These are phyloP conservation scores for Ceratocystis destructans DNA, from an alignment of 2,329 filamentous ascomycete species.

Conservation along the genomic window DNA sequence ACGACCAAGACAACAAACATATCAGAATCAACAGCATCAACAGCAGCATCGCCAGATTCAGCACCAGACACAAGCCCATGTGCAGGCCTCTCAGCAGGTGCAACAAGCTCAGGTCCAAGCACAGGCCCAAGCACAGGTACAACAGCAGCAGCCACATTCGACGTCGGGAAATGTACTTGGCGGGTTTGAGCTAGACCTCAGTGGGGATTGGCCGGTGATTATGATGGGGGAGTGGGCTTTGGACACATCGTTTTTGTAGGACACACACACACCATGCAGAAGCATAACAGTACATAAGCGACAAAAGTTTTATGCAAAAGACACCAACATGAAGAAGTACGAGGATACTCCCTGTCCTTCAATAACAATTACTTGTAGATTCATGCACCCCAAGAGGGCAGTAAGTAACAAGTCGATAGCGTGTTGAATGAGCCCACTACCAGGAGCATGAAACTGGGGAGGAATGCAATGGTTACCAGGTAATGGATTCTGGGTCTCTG, in stretches of 20 bases:
- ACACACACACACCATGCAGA: no score
- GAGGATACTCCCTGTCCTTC: no score
- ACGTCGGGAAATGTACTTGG: not conserved
- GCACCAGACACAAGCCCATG: not conserved
- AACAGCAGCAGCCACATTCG: not conserved
- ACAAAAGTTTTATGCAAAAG: no score
- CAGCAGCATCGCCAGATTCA: slow-evolving; percentile 1
- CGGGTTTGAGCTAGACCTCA: slow-evolving; percentile 14
- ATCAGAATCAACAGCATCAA: not conserved
- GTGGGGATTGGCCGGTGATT: slow-evolving; percentile 15
- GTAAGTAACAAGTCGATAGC: no score
- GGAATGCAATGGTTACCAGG: no score
- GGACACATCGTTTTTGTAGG: slow-evolving; percentile 16
- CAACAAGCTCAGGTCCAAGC: not conserved
- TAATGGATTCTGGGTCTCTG: no score
- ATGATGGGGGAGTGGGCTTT: slow-evolving; percentile 19
- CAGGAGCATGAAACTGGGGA: no score
- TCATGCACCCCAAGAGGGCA: no score
- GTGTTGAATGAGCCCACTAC: no score
- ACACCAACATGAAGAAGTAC: no score
- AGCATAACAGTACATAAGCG: no score
- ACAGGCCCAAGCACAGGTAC: not conserved
- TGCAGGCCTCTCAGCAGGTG: not conserved
- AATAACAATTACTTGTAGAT: no score
- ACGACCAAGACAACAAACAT: not conserved